phyloP scores from a whole-genome alignment of 225 moss, liverwort and hornwort species.

The Straminergon stramineum region DNA sequence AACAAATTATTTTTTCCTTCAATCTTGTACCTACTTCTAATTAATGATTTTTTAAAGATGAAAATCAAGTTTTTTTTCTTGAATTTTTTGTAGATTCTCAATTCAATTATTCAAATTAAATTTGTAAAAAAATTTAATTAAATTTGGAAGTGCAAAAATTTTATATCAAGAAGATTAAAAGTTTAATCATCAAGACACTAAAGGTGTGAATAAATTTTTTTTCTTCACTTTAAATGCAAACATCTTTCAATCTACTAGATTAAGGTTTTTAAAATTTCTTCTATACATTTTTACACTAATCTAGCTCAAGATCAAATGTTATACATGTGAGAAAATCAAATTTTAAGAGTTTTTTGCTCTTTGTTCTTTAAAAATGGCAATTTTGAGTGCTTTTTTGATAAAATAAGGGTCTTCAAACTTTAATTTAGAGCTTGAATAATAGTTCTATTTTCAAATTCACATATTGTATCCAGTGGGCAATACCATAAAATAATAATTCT shows the following conservation, averaged over 20 bases:
- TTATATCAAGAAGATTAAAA: background rate
- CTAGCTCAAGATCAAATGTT: background rate
- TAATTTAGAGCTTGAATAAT: fast-evolving
- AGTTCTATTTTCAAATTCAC: background rate
- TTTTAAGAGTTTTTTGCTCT: background rate
- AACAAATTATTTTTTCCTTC: background rate
- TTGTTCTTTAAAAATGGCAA: background rate
- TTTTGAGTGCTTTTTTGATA: background rate
- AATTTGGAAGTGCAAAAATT: too few species aligned
- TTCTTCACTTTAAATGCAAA: background rate
- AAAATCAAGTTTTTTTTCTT: background rate
- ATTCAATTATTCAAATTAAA: background rate
- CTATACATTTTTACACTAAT: too few species aligned
- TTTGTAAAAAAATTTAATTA: too few species aligned
- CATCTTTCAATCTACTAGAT: too few species aligned
- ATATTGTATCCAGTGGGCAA: fast-evolving
- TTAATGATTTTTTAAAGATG: background rate
- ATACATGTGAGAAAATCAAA: background rate
- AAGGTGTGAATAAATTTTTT: background rate
- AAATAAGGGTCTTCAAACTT: background rate
- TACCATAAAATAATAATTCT: background rate
- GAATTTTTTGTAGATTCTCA: background rate
- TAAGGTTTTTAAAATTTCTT: background rate
- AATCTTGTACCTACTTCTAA: background rate
- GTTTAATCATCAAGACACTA: background rate